Evolutionary conservation across 805 yeast species (phyloP).

Genomic region (Blastobotrys mokoenaii): DNA sequence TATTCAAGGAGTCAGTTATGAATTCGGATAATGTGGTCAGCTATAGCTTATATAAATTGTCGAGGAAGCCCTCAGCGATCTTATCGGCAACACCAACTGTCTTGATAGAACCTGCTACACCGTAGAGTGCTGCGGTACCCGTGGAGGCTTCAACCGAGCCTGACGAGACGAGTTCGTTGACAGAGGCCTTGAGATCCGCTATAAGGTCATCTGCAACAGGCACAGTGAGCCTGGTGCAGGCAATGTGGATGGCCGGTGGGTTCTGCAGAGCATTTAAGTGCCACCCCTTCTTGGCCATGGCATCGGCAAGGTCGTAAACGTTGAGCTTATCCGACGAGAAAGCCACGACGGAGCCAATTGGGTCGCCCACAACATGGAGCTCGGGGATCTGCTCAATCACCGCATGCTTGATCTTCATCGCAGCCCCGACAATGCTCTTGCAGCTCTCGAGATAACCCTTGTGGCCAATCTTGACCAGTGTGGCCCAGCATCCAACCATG

Average conservation of each 20-base stretch:
- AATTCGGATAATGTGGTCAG: too few species aligned
- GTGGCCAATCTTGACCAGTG: slow-evolving; percentile 71
- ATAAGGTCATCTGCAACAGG: slow-evolving; percentile 54
- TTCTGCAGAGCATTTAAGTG: slow-evolving; percentile 79
- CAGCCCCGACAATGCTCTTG: slow-evolving; percentile 54
- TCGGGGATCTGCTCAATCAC: slow-evolving; percentile 41
- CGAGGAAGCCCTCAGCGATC: slow-evolving; percentile 72
- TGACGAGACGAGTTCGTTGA: slow-evolving; percentile 33
- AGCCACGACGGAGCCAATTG: slow-evolving; percentile 71
- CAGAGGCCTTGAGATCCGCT: slow-evolving; percentile 38
- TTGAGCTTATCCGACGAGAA: slow-evolving; percentile 57
- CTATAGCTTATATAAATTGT: slow-evolving; percentile 56
- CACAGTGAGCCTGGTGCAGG: slow-evolving; percentile 67
- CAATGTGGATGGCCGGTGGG: slow-evolving; percentile 88
- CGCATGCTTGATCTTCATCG: slow-evolving; percentile 46
- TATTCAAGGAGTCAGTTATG: too few species aligned
- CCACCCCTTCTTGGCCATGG: slow-evolving; percentile 67
- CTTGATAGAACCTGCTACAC: slow-evolving; percentile 86
- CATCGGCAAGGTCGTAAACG: slow-evolving; percentile 74
- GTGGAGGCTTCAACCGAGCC: slow-evolving; percentile 24
- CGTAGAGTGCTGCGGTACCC: slow-evolving; percentile 84
- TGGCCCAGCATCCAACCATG: slow-evolving; percentile 98
- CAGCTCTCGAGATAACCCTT: slow-evolving; percentile 72
- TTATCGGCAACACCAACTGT: slow-evolving; percentile 79
- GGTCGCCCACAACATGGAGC: slow-evolving; percentile 74